phyloP scores from a whole-genome alignment of 2,329 filamentous ascomycete species.

The Knufia fluminis region DNA sequence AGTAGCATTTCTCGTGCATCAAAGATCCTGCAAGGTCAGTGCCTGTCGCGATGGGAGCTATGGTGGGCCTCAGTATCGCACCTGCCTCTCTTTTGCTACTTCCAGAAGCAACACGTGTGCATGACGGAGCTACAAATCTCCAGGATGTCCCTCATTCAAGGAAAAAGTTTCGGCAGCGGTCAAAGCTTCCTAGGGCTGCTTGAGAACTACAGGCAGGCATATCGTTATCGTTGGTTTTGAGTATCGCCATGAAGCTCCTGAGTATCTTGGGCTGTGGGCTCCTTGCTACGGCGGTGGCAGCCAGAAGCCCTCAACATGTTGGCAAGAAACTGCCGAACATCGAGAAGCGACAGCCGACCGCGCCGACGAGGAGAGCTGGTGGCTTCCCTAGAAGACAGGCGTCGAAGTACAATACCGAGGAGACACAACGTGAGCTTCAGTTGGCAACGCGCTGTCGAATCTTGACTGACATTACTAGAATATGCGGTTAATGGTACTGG shows the following conservation, averaged over 20 bases:
- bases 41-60: background rate
- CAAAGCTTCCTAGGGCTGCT: background rate
- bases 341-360: conserved; percentile 11
- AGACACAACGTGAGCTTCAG: conserved; percentile 15
- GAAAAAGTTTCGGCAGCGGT: background rate
- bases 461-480: conserved; percentile 31
- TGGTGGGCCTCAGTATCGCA: conserved; percentile 1
- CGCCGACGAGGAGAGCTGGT: conserved; percentile 6
- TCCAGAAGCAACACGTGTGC: no score
- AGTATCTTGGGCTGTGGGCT: conserved; percentile 1
- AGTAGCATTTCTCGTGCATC: background rate
- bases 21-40: background rate
- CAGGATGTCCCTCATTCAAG: background rate
- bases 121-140: conserved; percentile 1
- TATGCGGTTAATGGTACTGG: conserved; percentile 55
- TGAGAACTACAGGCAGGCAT: no score
- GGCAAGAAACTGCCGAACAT: conserved; percentile 18
- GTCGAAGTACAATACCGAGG: conserved; percentile 16
- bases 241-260: conserved; percentile 16
- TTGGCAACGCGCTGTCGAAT: background rate
- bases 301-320: conserved; percentile 19
- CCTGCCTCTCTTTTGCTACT: background rate
- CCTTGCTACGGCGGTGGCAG: conserved; percentile 13
- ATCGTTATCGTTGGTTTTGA: no score
- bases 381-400: conserved; percentile 10